Base-by-base conservation (phyloP, 1,284 basidiomycete genomes). In the Sphagnurus paluster region DNA sequence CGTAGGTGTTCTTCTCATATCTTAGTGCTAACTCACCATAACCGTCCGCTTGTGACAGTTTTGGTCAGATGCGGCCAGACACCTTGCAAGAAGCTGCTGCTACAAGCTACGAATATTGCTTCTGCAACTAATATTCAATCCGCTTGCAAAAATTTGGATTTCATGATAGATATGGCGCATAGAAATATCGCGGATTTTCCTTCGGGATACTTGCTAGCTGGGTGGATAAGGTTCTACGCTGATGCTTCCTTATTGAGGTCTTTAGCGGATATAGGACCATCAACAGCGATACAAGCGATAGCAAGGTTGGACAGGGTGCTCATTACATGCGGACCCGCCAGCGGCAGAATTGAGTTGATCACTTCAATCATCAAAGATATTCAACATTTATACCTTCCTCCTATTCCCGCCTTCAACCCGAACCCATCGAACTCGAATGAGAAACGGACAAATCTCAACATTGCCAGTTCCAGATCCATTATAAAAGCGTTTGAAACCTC, bases 281-380 rank as follows among this genome's bases (percentile, higher is more conserved):
- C 55, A 0, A 60, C 61, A 16, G 51, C 57, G 1, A 50, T 64
- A 16, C 56, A 68, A 39, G 68, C 76, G 29, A 75, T 96, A 28
- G 67, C 71, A 4, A 67, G 73, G 10, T 69, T 98, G 23, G 95
- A 98, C 60, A 75, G 74, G 56, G 85, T 87, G 1, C 84, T 96
- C 53, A 84, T 98, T 54, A 75, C 96, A 35, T 87, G 93, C 6
- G 94, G 93, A 1, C 82, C 84, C 1, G 75, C 84, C 19, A 90
- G 90, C 21, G 71, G 72, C 5, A 70, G 88, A 38, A 63, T 80
- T 26, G 80, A 86, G 25, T 61, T 85, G 37, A 74, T 90, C 8
- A 72, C 81, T 29, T 68, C 70, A 14, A 62, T 90, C 26, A 89
- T 97, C 51, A 54, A 57, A 26, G 53, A 57, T 30, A 69, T 80